phyloP scores from a whole-genome alignment of 352 stramenopile species.

The Pythium dissotocum region DNA sequence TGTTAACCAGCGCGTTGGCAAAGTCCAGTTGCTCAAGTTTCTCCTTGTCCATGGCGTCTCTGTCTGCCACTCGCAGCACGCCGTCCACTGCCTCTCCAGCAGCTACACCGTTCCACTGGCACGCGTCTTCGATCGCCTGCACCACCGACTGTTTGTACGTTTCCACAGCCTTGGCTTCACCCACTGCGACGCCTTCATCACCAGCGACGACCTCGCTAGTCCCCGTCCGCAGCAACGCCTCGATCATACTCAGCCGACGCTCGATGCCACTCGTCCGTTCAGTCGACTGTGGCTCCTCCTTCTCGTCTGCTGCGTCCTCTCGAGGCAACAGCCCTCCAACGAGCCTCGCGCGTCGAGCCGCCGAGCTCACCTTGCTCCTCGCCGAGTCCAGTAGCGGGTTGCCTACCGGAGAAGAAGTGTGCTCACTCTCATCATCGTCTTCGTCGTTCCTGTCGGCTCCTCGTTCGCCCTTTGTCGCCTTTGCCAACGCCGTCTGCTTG shows the following conservation, averaged over 20 bases:
- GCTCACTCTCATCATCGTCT: not conserved
- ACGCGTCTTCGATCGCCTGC: constrained; percentile 18
- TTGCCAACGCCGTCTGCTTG: constrained; percentile 37
- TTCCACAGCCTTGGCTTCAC: not conserved
- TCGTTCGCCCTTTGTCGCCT: not conserved
- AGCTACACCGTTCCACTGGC: constrained; percentile 2
- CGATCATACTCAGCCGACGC: constrained; percentile 18
- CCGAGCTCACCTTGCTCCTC: not conserved
- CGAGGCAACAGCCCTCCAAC: not conserved
- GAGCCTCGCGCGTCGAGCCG: not conserved
- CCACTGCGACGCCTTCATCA: not conserved
- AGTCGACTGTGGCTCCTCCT: not conserved
- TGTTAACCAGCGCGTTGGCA: constrained; percentile 8
- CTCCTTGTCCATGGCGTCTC: constrained; percentile 1
- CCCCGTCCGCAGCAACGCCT: constrained; percentile 12
- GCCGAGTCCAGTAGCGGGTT: not conserved
- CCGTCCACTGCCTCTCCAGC: not conserved
- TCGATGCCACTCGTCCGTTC: constrained; percentile 11
- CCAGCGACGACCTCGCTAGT: not conserved
- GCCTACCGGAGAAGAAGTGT: not conserved
- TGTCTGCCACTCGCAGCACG: not conserved
- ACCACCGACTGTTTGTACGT: constrained; percentile 15
- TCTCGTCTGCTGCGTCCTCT: not conserved
- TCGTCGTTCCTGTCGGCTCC: not conserved
- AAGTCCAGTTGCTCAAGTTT: constrained; percentile 10